Conservation (phyloP, 441 rosid genomes). For the Mallotus repandus region DNA sequence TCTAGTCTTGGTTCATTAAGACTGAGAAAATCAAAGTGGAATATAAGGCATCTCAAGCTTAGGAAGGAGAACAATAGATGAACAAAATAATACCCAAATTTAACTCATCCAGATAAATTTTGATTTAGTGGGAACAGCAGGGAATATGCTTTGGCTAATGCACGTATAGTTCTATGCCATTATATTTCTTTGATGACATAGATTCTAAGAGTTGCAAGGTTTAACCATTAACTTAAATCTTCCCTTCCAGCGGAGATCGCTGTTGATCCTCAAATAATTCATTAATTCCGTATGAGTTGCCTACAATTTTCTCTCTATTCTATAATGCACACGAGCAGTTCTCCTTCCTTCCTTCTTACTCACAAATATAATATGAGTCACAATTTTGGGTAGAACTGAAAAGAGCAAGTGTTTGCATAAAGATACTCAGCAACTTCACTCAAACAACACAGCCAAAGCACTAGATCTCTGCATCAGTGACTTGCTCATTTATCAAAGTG, state of each 20-base stretch:
- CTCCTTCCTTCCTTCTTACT: not conserved
- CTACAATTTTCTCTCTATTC: not conserved
- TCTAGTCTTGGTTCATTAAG: not conserved
- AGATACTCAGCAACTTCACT: not conserved
- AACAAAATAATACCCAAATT: not conserved
- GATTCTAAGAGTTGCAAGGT: not conserved
- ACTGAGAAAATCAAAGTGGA: not conserved
- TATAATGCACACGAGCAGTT: not conserved
- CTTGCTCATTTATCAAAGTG: slow-evolving; percentile 6
- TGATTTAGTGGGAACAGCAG: not conserved
- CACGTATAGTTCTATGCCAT: not conserved
- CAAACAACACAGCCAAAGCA: not conserved
- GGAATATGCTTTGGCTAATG: slow-evolving; percentile 4
- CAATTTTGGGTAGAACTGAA: not conserved
- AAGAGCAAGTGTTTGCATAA: not conserved
- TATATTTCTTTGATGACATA: slow-evolving; percentile 4
- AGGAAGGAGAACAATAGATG: not conserved
- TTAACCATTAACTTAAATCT: not conserved
- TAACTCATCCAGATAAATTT: not conserved
- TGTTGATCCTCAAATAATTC: not conserved
- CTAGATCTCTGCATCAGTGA: not conserved
- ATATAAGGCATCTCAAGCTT: not conserved
- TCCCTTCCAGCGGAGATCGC: too few species aligned
- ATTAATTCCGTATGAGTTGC: not conserved
- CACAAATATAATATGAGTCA: not conserved